Conservation (phyloP, 2,329 filamentous ascomycete species). For the Alternaria hordeiaustralica region DNA sequence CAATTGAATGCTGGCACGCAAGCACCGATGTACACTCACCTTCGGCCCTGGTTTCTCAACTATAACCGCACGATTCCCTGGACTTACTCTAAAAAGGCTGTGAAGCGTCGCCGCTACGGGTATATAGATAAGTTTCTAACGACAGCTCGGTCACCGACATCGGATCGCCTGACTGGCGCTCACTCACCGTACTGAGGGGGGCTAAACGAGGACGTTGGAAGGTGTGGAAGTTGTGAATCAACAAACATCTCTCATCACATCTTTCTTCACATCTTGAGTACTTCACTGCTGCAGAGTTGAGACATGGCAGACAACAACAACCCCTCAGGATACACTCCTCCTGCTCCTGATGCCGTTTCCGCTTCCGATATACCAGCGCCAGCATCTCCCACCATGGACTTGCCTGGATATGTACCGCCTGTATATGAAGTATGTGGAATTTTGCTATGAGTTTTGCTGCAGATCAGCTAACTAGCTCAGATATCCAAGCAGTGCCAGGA, state of each 20-base stretch:
- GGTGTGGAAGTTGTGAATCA: background rate
- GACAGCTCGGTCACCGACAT: background rate
- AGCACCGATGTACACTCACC: background rate
- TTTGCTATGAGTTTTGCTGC: background rate
- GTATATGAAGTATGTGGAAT: background rate
- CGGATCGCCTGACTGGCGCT: background rate
- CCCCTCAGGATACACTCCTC: background rate
- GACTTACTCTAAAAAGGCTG: background rate
- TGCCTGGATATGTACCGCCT: background rate
- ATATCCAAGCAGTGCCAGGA: constrained; percentile 6
- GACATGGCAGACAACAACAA: background rate
- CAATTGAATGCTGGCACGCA: background rate
- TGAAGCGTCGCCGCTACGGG: background rate
- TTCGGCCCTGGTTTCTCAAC: background rate
- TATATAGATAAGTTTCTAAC: background rate
- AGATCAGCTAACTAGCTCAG: constrained; percentile 2
- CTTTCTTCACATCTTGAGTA: background rate
- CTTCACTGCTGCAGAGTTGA: background rate
- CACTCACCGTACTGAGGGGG: background rate
- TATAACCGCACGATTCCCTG: background rate
- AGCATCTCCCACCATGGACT: background rate
- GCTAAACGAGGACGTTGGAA: background rate
- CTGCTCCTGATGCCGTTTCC: background rate
- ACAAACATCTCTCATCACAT: background rate
- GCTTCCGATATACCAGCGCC: background rate